Base-by-base conservation (phyloP, 164 flowering plant genomes). In the Stephania japonica region DNA sequence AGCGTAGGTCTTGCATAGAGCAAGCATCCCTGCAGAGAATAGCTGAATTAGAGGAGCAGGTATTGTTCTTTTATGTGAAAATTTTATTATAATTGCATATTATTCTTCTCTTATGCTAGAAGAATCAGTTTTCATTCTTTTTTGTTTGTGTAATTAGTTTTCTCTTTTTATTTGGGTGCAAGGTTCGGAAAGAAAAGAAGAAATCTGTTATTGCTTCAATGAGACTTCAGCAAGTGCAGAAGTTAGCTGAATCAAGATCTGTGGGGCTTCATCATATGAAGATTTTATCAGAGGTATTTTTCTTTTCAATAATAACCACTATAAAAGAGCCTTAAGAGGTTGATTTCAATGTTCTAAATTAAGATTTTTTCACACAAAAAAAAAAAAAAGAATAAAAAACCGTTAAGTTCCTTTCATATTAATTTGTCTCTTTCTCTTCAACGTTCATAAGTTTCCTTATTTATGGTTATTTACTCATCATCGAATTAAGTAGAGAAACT, bases 21-120 rank as follows among this genome's bases (percentile, higher is more conserved):
- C 94, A 90, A 77, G 90, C 88, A 75, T 89, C 98, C 67, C 76
- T 91, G 23, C 96, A 84, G 70, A 89, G 98, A 84, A 91, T 91
- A 79, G 73, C 89, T 14, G 95, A 89, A 79, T 79, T 93, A 81
- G 96, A 91, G 80, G 85, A 85, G 68, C 90, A 90, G 89, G 91
- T 92, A 84, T 26, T 62, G 6, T n/a, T 69, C 1, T 24, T 62
- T 2, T 41, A 56, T 27, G 75, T 59, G 50, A n/a, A 25, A 23
- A 50, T 64, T 50, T 71, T 24, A 9, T 10, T 50, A 65, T 19
- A 4, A 4, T 47, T 5, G 24, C 21, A 21, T 67, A 18, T 26
- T 41, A 62, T 70, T 3, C 38, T 26, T 16, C 41, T 19, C 2
- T 1, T 5, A 19, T 49, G 4, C 6, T 49, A n/a, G 12, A 16